phyloP scores from a whole-genome alignment of 2,329 filamentous ascomycete species.

The Diaporthe ilicicola region DNA sequence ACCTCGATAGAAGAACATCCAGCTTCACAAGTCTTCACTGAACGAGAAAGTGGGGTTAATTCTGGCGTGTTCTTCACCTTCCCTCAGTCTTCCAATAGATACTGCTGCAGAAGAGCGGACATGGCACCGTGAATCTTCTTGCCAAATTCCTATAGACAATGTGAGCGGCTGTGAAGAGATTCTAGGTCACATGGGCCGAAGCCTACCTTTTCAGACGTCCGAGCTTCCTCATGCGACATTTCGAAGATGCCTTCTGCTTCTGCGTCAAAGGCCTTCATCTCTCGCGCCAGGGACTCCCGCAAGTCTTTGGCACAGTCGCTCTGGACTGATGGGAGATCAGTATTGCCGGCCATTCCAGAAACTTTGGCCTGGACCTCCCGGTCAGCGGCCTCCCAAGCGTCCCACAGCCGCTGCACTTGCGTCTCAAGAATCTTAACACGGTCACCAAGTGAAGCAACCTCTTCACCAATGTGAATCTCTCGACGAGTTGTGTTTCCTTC shows the following conservation, averaged over 20 bases:
- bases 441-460: constrained; percentile 31
- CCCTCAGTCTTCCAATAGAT: constrained; percentile 29
- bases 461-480: constrained; percentile 11
- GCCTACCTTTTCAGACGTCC: constrained; percentile 29
- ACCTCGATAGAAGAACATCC: too few species aligned
- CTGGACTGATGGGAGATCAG: background rate
- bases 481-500: background rate
- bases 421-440: constrained; percentile 32
- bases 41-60: background rate
- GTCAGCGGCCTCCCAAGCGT: constrained; percentile 49
- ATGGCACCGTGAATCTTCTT: constrained; percentile 30
- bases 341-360: constrained; percentile 7
- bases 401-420: constrained; percentile 35
- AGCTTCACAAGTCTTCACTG: background rate
- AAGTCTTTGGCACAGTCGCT: background rate
- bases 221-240: constrained; percentile 25
- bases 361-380: constrained; percentile 48
- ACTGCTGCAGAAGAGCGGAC: constrained; percentile 31
- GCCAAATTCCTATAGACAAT: constrained; percentile 9
- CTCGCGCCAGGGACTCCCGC: constrained; percentile 15
- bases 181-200: background rate
- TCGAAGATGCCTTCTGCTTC: constrained; percentile 25
- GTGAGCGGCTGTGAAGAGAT: background rate
- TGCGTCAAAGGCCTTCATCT: constrained; percentile 9
- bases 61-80: background rate